These are phyloP conservation scores for Nemania bipapillata DNA, from an alignment of 2,329 filamentous ascomycete genomes.

Conservation along the genomic window DNA sequence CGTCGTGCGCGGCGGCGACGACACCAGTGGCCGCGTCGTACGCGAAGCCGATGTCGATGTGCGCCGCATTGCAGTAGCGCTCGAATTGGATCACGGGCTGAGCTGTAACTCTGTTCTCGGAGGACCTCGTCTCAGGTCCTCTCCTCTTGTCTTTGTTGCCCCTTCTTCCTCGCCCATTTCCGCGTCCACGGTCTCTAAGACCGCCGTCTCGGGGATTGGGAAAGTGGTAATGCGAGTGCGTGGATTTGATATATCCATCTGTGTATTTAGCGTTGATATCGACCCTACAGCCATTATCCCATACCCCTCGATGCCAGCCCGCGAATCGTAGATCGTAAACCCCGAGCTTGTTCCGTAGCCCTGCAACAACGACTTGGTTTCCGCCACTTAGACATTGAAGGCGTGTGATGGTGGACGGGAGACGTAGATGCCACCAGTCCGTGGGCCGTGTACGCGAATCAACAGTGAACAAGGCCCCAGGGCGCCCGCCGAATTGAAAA, in stretches of 20 bases:
- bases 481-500: conserved; percentile 63
- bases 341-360: conserved; percentile 61
- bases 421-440: conserved; percentile 43
- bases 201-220: not conserved
- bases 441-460: conserved; percentile 56
- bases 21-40: conserved; percentile 60
- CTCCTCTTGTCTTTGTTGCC: not conserved
- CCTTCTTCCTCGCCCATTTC: not conserved
- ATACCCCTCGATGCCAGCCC: not conserved
- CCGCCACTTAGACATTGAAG: conserved; percentile 59
- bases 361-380: conserved; percentile 65
- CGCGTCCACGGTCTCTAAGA: not conserved
- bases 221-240: not conserved
- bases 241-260: conserved; percentile 12
- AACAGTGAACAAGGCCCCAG: conserved; percentile 58
- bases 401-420: conserved; percentile 60
- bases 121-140: not conserved
- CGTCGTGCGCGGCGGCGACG: conserved; percentile 66
- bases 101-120: conserved; percentile 38
- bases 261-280: not conserved
- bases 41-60: conserved; percentile 64
- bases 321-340: conserved; percentile 67
- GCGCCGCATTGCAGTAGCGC: conserved; percentile 62
- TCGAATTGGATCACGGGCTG: conserved; percentile 61
- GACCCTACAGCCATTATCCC: not conserved